Conservation (phyloP, 2,329 filamentous ascomycete species). For the Hypoxylon sp. region DNA sequence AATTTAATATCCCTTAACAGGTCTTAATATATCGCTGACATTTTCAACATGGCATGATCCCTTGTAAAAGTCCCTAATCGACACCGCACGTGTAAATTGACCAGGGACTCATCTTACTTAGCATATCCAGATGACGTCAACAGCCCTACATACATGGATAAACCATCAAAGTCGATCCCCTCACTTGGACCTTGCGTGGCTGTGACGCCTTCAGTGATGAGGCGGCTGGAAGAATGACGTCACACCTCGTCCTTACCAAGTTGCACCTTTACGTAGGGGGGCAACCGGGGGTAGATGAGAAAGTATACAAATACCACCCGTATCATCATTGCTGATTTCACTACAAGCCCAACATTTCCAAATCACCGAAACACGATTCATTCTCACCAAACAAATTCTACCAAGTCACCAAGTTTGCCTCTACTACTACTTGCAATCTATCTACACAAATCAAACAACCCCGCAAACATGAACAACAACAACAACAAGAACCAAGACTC, state of each 20-base stretch:
- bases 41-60: too few species aligned
- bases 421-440: not conserved
- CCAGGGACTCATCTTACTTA: not conserved
- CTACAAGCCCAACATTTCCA: not conserved
- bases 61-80: not conserved
- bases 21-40: too few species aligned
- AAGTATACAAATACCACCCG: constrained; percentile 23
- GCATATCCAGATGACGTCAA: constrained; percentile 24
- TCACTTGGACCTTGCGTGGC: constrained; percentile 27
- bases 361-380: not conserved
- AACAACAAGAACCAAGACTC: constrained; percentile 46
- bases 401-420: not conserved
- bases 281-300: not conserved
- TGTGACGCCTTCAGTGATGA: constrained; percentile 28
- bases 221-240: constrained; percentile 31
- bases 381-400: not conserved
- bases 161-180: not conserved
- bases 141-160: constrained; percentile 7
- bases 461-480: constrained; percentile 49
- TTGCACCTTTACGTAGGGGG: constrained; percentile 23
- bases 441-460: not conserved
- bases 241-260: constrained; percentile 22
- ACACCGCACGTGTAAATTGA: constrained; percentile 10
- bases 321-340: not conserved
- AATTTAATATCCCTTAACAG: too few species aligned